Base-by-base conservation (phyloP, 768 basidiomycete species). In the Flagelloscypha sp. region DNA sequence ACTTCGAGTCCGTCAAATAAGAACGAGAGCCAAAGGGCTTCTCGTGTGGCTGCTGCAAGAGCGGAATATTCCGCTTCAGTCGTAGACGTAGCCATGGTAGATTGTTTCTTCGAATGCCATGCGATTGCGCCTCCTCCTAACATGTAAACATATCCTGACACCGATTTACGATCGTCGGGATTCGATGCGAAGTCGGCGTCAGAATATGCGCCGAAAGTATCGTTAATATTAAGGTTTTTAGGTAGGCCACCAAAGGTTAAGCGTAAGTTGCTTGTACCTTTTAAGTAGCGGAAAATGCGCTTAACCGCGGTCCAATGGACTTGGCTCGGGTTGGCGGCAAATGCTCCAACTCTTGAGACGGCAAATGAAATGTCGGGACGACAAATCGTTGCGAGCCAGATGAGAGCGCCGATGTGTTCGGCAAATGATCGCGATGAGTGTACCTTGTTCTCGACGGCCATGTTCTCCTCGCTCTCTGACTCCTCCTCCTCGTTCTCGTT, bases 301-400 rank as follows among this genome's bases (percentile, higher is more conserved):
- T 61, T 61, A 3, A 59, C 57, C 4, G 61, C 65, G 4, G 54
- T 41, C 60, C 61, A 69, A 40, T 72, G 68, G 0, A 28, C 36
- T 0, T 16, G 11, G 2, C 50, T 47, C 1, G 59, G 63, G 34
- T 61, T 59, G 3, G 47, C 33, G 7, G 47, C 33, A 50, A 59
- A 68, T 2, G 49, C 54, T 0, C 55, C 47, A 4, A 68, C 47
- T 0, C 43, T 36, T 8, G 40, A 36, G 21, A 61, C 56, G 1
- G 54, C 43, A 29, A 43, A 55, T 0, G 49, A 31, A 32, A 61
- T 59, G 41, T 61, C 56, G 6, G 53, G 59, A 6, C 55, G 53
- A 0, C 55, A 55, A 2, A 40, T 37, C 35, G 50, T 37, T 5
- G 48, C 43, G 13, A 56, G 32, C 41, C 61, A 55, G 24, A 53